Conservation (phyloP, 352 stramenopile genomes). For the Globisporangium viniferum region DNA sequence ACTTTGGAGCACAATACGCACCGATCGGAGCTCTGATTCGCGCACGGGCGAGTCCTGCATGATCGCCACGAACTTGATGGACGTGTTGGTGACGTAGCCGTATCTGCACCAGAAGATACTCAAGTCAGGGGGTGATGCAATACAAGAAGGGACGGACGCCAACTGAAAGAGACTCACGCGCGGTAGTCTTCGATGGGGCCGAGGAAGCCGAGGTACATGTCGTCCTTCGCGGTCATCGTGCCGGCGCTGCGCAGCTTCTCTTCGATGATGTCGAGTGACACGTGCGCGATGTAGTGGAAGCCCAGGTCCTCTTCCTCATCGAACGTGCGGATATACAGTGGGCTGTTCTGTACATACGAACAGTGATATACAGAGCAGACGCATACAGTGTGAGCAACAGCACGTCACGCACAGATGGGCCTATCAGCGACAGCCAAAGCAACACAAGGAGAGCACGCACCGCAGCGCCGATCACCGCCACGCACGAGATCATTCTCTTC, state of each 20-base stretch:
- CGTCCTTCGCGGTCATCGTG: slow-evolving; percentile 56
- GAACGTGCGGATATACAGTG: slow-evolving; percentile 81
- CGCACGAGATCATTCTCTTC: slow-evolving; percentile 76
- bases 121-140: background rate
- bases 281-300: slow-evolving; percentile 86
- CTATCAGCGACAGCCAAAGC: background rate
- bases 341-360: slow-evolving; percentile 48
- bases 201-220: slow-evolving; percentile 87
- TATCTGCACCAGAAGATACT: slow-evolving; percentile 28
- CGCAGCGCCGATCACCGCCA: slow-evolving; percentile 74
- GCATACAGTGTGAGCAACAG: background rate
- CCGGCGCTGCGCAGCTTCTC: slow-evolving; percentile 62
- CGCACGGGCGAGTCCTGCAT: slow-evolving; percentile 70
- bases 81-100: slow-evolving; percentile 85
- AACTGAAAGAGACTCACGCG: slow-evolving; percentile 31
- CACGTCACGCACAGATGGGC: background rate
- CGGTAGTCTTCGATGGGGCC: slow-evolving; percentile 84
- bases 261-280: slow-evolving; percentile 83
- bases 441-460: slow-evolving; percentile 32
- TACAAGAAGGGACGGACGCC: background rate
- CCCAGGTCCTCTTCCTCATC: slow-evolving; percentile 82
- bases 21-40: slow-evolving; percentile 74
- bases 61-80: slow-evolving; percentile 80
- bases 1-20: slow-evolving; percentile 20
- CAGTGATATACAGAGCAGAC: background rate